Evolutionary conservation across 805 yeast genomes (phyloP).

Genomic region (Kurtzmaniella fragi): DNA sequence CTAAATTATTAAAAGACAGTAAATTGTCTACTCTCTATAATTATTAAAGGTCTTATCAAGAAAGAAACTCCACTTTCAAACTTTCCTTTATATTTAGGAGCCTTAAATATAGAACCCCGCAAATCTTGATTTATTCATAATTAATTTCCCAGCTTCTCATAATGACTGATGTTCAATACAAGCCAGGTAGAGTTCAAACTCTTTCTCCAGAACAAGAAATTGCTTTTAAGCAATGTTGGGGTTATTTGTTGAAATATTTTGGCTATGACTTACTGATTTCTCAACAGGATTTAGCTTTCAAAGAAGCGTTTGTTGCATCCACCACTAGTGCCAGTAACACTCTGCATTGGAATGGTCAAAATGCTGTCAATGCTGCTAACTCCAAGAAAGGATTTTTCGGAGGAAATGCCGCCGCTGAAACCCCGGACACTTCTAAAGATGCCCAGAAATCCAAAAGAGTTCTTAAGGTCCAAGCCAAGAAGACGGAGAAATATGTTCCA

Average conservation of each 20-base stretch:
- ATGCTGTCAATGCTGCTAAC: conserved; percentile 4
- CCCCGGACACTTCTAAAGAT: background rate
- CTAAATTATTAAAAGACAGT: no score
- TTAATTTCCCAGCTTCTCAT: conserved; percentile 1
- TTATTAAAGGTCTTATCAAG: no score
- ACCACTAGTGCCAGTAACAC: conserved; percentile 7
- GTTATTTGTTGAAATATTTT: conserved; percentile 54
- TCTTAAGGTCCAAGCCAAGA: conserved; percentile 1
- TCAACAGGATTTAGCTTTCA: conserved; percentile 21
- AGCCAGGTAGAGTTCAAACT: conserved; percentile 36
- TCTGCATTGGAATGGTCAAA: conserved; percentile 3
- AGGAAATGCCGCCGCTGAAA: background rate
- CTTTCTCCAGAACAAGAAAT: conserved; percentile 51
- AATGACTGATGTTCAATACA: conserved; percentile 14
- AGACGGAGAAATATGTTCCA: conserved; percentile 2
- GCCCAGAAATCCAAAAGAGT: conserved; percentile 1
- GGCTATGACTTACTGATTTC: conserved; percentile 40
- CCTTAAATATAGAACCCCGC: no score
- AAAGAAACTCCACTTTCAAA: no score
- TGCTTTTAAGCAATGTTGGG: conserved; percentile 67
- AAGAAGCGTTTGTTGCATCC: conserved; percentile 28
- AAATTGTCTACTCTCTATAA: no score
- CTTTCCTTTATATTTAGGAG: no score
- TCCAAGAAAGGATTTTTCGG: conserved; percentile 5
- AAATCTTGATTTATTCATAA: background rate